Evolutionary conservation across 108 stramenopile genomes (phyloP).

Genomic region (Cyclotella atomus): DNA sequence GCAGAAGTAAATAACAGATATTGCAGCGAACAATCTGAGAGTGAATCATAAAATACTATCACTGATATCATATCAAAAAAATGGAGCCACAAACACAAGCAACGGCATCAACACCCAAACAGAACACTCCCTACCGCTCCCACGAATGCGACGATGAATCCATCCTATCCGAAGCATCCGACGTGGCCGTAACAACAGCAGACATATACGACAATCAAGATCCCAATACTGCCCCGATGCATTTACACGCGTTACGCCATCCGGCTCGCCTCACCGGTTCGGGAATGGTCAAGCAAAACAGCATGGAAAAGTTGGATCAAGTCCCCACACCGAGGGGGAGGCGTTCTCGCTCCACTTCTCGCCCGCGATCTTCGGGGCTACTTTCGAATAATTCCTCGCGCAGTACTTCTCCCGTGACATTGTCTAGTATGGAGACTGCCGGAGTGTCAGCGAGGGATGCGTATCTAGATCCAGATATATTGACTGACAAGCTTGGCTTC

Average conservation of each 20-base stretch:
- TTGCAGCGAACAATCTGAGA: no score
- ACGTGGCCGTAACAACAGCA: constrained; percentile 32
- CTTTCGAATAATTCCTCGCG: neutral
- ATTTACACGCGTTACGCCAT: constrained; percentile 32
- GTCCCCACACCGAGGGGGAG: constrained; percentile 1
- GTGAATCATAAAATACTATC: neutral
- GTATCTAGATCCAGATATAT: constrained; percentile 35
- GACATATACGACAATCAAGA: constrained; percentile 12
- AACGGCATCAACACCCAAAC: neutral
- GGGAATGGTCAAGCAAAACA: neutral
- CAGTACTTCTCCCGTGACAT: neutral
- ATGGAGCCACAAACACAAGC: constrained; percentile 3
- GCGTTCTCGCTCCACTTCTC: constrained; percentile 14
- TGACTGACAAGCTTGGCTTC: constrained; percentile 41
- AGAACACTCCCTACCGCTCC: neutral
- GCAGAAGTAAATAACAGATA: no score
- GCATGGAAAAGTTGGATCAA: neutral
- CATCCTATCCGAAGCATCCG: constrained; percentile 27
- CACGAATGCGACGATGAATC: constrained; percentile 16
- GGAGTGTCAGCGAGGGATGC: neutral
- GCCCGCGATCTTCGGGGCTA: constrained; percentile 8
- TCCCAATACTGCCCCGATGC: constrained; percentile 36
- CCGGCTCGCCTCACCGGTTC: constrained; percentile 22
- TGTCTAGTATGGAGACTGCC: constrained; percentile 6
- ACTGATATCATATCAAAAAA: neutral